Evolutionary conservation across 768 basidiomycete species (phyloP).

Genomic region (Suillus clintonianus): DNA sequence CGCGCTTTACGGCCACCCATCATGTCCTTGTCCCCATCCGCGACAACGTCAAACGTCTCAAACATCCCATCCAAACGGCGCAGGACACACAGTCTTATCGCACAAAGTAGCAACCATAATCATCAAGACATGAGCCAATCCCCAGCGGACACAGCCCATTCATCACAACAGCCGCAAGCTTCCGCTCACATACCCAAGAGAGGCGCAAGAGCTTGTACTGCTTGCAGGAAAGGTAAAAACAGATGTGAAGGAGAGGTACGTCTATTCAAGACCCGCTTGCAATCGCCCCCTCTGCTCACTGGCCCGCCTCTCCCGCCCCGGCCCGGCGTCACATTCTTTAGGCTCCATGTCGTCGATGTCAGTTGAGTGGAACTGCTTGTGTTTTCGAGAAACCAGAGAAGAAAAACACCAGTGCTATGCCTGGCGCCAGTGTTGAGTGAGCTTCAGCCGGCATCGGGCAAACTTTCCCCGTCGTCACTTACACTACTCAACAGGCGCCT

Average conservation of each 20-base stretch:
- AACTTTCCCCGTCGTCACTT: constrained; percentile 13
- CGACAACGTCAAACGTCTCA: constrained; percentile 56
- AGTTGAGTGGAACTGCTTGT: constrained; percentile 76
- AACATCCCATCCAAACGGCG: constrained; percentile 60
- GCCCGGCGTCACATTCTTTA: constrained; percentile 61
- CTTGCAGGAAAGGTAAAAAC: constrained; percentile 91
- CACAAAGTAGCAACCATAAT: constrained; percentile 8
- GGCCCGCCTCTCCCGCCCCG: constrained; percentile 72
- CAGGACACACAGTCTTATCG: constrained; percentile 42
- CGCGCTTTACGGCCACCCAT: constrained; percentile 17
- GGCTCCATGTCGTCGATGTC: constrained; percentile 91
- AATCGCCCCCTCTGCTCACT: constrained; percentile 52
- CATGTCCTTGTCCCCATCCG: constrained; percentile 71
- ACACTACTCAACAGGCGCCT: constrained; percentile 57
- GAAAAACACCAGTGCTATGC: constrained; percentile 63
- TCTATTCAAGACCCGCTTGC: constrained; percentile 30
- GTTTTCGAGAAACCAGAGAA: constrained; percentile 92
- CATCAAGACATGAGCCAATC: constrained; percentile 37
- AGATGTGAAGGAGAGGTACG: constrained; percentile 89
- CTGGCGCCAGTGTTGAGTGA: constrained; percentile 75
- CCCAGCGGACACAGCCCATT: constrained; percentile 31
- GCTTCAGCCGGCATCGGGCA: neutral
- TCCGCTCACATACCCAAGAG: constrained; percentile 80
- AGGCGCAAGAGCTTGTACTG: constrained; percentile 86
- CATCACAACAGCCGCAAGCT: constrained; percentile 29